Evolutionary conservation across 2,329 filamentous ascomycete genomes (phyloP).

Genomic region (Bipolaris zeicola): DNA sequence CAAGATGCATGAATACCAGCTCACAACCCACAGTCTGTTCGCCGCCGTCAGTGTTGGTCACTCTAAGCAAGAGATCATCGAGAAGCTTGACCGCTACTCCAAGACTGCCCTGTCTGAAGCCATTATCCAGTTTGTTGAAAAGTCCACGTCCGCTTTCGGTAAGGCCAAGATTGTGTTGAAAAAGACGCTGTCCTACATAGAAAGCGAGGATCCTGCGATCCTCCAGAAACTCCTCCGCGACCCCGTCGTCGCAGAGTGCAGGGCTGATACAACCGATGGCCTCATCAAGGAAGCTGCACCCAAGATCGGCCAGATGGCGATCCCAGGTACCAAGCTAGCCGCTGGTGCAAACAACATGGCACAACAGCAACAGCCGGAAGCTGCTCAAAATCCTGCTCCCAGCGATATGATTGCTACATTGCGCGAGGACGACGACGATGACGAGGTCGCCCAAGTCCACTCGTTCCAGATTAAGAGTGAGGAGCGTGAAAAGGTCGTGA

Average conservation of each 20-base stretch:
- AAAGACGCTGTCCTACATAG: conserved; percentile 91
- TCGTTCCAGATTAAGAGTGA: conserved; percentile 88
- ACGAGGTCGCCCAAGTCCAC: conserved; percentile 85
- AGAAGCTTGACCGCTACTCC: conserved; percentile 82
- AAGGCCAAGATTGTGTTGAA: conserved; percentile 96
- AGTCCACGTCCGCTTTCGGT: conserved; percentile 87
- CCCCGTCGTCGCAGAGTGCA: conserved; percentile 76
- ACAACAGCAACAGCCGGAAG: conserved; percentile 44
- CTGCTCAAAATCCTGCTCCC: conserved; percentile 38
- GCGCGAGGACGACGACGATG: conserved; percentile 75
- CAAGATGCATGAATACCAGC: conserved; percentile 89
- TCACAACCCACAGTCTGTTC: conserved; percentile 92
- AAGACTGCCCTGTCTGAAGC: conserved; percentile 86
- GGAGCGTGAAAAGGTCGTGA: conserved; percentile 84
- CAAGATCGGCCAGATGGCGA: conserved; percentile 85
- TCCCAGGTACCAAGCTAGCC: conserved; percentile 92
- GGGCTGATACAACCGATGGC: conserved; percentile 73
- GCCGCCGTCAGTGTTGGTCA: conserved; percentile 95
- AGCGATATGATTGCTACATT: conserved; percentile 72
- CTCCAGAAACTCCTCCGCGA: conserved; percentile 87
- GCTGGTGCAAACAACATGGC: conserved; percentile 77
- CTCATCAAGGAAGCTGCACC: conserved; percentile 83
- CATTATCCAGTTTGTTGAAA: conserved; percentile 78
- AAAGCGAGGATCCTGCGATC: conserved; percentile 86
- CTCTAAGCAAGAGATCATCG: conserved; percentile 86